A percentile compares a stretch with the other conserved stretches of the same genome.
Evolutionary conservation across 352 stramenopile species (phyloP).

Genomic region (Globisporangium abappressorium): DNA sequence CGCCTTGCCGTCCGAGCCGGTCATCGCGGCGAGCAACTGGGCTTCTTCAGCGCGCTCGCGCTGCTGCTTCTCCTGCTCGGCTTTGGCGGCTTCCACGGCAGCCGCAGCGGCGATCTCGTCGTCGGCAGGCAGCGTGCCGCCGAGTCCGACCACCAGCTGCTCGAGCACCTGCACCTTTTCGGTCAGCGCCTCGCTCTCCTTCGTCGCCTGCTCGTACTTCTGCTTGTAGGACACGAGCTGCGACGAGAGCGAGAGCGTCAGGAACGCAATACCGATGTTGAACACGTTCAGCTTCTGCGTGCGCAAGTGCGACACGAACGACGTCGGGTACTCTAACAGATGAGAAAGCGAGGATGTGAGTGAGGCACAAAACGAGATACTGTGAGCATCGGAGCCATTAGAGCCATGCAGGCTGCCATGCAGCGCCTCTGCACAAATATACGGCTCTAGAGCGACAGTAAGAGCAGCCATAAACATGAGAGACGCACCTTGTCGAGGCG

Average conservation of each 20-base stretch:
- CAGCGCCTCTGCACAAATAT: background rate
- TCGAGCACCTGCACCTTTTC: constrained; percentile 56
- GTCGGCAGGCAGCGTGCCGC: constrained; percentile 54
- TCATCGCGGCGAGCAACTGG: constrained; percentile 30
- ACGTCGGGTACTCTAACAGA: constrained; percentile 67
- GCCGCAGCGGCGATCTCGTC: constrained; percentile 34
- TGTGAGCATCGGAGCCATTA: background rate
- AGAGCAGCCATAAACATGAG: background rate
- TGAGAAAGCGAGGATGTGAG: background rate
- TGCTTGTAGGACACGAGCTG: constrained; percentile 80
- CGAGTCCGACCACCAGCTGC: constrained; percentile 59
- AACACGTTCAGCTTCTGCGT: constrained; percentile 85
- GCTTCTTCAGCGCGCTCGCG: constrained; percentile 46
- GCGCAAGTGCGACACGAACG: constrained; percentile 73
- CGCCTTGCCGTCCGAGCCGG: constrained; percentile 21
- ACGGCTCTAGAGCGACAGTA: background rate
- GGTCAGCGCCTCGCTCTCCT: constrained; percentile 39
- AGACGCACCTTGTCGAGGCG: constrained; percentile 38
- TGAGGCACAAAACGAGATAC: background rate
- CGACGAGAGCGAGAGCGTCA: constrained; percentile 83
- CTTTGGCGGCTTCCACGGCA: constrained; percentile 21
- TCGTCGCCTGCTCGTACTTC: constrained; percentile 36
- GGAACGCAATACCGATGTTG: constrained; percentile 80
- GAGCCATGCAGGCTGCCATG: background rate
- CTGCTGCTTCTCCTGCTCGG: constrained; percentile 40